Evolutionary conservation across 208 protist species (phyloP), one percentile per base, ranked within the genome.

Genomic region (Wallacemonas sp.): DNA sequence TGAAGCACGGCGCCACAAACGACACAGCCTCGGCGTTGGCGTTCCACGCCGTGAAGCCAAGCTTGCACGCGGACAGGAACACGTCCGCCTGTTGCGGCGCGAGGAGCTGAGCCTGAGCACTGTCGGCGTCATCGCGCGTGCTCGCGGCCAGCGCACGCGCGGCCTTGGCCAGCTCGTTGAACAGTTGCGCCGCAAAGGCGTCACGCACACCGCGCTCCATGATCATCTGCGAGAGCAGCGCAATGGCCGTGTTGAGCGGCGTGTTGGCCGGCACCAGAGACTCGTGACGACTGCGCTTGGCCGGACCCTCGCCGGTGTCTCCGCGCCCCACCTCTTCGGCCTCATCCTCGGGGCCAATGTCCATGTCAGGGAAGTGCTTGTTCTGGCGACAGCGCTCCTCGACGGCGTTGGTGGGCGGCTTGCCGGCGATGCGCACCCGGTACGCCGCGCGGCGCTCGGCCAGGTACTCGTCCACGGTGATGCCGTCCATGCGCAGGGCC

Each of bases 141-240:
- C 31, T 26, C 3, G 52, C 42, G 57, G 57, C 61, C 22, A 91
- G 70, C 33, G 75, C 57, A 33, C 81, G 84, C n/a, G 92, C 61
- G 26, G 70, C 71, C 12, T 73, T 67, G 10, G 72, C 75, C n/a
- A 97, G 77, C 65, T 94, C 88, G 3, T 39, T 28, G 42, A 92
- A 86, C 33, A 91, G 57, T 54, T 74, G 74, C 28, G 84, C 67
- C 33, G 86, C 46, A 26, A 73, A 77, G 2, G 74, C 54, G 63
- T 97, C 91, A 1, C 80, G 65, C 18, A 88, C 80, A 39, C 91
- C 91, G n/a, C 91, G 84, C 77, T 97, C 88, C 61, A 91, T 76
- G 32, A 94, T 77, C 16, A 85, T 77, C 72, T 94, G 88, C 3
- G 85, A 74, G 25, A 93, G 61, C 28, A 94, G 67, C 16, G 80